These are phyloP conservation scores for Aspergillus ustus DNA, from an alignment of 2,329 filamentous ascomycete genomes.

Conservation along the genomic window DNA sequence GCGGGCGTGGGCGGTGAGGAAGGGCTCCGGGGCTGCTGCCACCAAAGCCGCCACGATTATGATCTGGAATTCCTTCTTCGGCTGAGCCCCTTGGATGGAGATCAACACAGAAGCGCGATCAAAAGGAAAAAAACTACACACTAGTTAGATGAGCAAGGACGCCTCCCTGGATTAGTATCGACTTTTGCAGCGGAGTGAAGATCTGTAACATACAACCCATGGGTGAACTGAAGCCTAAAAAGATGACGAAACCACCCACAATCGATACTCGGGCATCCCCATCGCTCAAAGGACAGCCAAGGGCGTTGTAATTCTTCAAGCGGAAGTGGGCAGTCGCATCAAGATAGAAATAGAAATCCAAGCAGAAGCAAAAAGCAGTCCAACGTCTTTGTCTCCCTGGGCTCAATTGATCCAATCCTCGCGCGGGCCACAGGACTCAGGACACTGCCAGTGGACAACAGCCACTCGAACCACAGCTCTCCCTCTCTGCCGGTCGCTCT, in stretches of 20 bases:
- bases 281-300: neutral
- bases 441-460: neutral
- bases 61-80: neutral
- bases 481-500: constrained; percentile 8
- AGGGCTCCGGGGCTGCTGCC: constrained; percentile 15
- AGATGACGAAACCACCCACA: constrained; percentile 25
- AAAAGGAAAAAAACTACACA: neutral
- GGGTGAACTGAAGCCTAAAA: constrained; percentile 10
- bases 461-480: constrained; percentile 5
- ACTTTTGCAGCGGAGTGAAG: neutral
- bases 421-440: neutral
- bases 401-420: neutral
- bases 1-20: constrained; percentile 20
- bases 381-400: neutral
- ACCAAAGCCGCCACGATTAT: constrained; percentile 11
- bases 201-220: neutral
- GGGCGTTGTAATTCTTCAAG: neutral
- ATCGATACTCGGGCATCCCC: neutral
- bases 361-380: neutral
- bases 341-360: neutral
- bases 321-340: neutral
- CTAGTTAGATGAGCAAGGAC: neutral
- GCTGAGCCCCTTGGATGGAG: constrained; percentile 8
- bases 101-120: neutral
- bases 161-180: neutral